Base-by-base conservation (phyloP, 495 filamentous ascomycete species). In the Penicillium cataractarum region DNA sequence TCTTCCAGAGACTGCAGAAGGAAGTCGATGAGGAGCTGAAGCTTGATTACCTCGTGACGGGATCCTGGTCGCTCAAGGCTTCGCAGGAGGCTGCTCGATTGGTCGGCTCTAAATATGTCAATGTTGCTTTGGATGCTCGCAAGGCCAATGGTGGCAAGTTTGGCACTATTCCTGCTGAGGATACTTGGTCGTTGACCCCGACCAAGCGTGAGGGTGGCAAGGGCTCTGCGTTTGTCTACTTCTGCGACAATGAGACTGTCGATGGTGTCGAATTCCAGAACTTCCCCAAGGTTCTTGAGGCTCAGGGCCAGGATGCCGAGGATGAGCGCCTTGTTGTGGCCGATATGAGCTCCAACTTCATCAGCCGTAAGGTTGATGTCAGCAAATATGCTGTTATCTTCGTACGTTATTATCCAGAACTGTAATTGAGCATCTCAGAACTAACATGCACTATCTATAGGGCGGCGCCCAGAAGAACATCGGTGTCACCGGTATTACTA, bases 261-360 rank as follows among this genome's bases (percentile, higher is more conserved):
- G 93, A 97, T 74, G 94, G 95, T 52, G 92, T 97, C n/a, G 94
- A 98, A 71, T 97, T 93, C 69, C 92, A 89, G 15, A 70, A 64
- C 4, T 92, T 96, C 69, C 93, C 94, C 15, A 74, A 82, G 55
- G 72, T 76, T 32, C 80, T 92, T 24, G 86, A 85, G 58, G 62
- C 80, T 3, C 74, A 76, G 57, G 73, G 74, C 24, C 79, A 83
- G 37, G 73, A 78, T 44, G 83, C 86, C 50, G 84, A 82, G 17
- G 78, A 82, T 50, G 83, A 86, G 56, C 83, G 84, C 6, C 79
- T 95, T 21, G 89, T 95, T 12, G 86, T 92, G 27, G 91, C 89
- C 19, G 93, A 97, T 72, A 94, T 97, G 87, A 89, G 85, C 32
- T 95, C 91, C 27, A 97, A 74, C 65, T 79, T 79, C 68, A 81